A percentile compares a stretch with the other conserved stretches of the same genome.
Evolutionary conservation across 176 grass and related monocot species (phyloP).

Genomic region (Saccharum officinarum): DNA sequence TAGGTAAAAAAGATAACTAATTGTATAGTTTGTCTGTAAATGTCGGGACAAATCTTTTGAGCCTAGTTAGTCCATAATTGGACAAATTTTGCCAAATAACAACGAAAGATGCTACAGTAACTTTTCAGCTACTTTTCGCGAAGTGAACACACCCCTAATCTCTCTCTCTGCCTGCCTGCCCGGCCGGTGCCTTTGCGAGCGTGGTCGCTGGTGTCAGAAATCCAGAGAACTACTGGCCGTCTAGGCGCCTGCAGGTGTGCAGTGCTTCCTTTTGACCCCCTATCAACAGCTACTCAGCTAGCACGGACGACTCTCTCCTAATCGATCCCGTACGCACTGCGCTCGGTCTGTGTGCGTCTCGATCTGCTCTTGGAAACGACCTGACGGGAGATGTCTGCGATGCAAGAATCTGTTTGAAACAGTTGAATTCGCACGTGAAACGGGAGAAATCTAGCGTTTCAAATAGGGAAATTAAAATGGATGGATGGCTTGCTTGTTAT

Average conservation of each 20-base stretch:
- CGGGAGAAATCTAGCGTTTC: too few species aligned
- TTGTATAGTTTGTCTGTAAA: too few species aligned
- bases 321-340: neutral
- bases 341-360: neutral
- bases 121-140: too few species aligned
- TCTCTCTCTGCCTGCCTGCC: neutral
- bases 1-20: too few species aligned
- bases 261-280: conserved; percentile 39
- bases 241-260: neutral
- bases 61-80: too few species aligned
- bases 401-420: neutral
- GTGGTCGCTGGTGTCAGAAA: conserved; percentile 49
- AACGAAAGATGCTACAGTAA: too few species aligned
- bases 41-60: too few species aligned
- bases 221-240: neutral
- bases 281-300: neutral
- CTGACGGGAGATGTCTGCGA: neutral
- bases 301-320: neutral
- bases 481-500: too few species aligned
- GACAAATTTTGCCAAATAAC: too few species aligned
- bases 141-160: too few species aligned
- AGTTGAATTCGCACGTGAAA: neutral
- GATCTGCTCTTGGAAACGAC: neutral
- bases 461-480: too few species aligned
- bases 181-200: conserved; percentile 38